Evolutionary conservation across 2,329 filamentous ascomycete genomes (phyloP), one percentile per base, ranked within the genome.

Genomic region (Trichoderma arundinaceum): DNA sequence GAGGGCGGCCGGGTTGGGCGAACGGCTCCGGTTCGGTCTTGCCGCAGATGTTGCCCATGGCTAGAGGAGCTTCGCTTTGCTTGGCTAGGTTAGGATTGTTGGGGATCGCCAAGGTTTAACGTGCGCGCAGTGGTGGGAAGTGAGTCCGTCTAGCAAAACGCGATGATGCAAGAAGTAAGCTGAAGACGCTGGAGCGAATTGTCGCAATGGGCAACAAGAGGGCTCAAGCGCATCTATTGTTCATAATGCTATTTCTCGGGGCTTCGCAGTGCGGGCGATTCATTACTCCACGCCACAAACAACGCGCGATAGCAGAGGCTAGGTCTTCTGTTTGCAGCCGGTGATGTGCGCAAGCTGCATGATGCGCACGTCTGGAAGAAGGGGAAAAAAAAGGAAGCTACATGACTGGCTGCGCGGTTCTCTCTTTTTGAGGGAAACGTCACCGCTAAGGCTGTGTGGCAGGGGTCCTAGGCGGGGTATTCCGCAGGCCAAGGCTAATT

Each of bases 21-120:
- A 93, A 95, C 77, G 86, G 82, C 71, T 91, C 88, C 68, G 86
- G 80, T 88, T 91, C 84, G 41, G 62, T 46, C 77, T 92, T 93
- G 75, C 92, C 91, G 81, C 92, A 97, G 79, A 92, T 84, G 77
- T 92, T 94, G 67, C 94, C 94, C 94, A 97, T 97, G 69, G 2
- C 4, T 28, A 4, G 22, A 28, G 22, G 22, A 28, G 22, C 22
- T 28, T 28, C 4, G 22, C 4, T 28, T 28, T 4, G 22, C 22
- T 28, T 28, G 22, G 4, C 2, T n/a, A 6, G 2, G 48, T 15
- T 33, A 15, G 22, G 13, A 2, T 41, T 9, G 13, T 41, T 32
- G 44, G 57, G 22, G 1, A n/a, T 33, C 22, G 39, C 28, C 33
- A n/a, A n/a, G 48, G 28, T 32, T 51, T 28, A 51, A 51, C n/a